A percentile compares a stretch with the other conserved stretches of the same genome.
These are phyloP conservation scores for Aspergillus bertholletiae DNA, from an alignment of 495 filamentous ascomycete genomes.

Conservation along the genomic window DNA sequence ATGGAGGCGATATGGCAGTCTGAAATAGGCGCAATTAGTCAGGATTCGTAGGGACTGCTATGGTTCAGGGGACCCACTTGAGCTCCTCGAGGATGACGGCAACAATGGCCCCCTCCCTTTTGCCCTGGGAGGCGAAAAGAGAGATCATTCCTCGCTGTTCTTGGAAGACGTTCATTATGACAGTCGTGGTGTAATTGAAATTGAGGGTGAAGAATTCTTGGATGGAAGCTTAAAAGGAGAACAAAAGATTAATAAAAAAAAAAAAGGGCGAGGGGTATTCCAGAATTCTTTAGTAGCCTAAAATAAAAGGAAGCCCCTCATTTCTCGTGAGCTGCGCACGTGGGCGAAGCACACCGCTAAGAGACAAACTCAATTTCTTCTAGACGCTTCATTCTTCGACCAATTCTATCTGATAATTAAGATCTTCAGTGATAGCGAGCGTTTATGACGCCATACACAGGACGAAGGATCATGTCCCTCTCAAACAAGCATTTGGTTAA, in stretches of 20 bases:
- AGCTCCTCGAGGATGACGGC: slow-evolving; percentile 7
- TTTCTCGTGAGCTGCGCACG: background rate
- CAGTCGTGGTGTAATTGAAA: background rate
- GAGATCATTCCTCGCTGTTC: slow-evolving; percentile 2
- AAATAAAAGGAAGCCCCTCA: background rate
- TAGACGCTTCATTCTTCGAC: background rate
- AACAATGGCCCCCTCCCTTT: background rate
- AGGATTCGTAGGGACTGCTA: background rate
- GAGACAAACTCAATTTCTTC: background rate
- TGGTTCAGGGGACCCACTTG: background rate
- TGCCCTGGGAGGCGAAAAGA: slow-evolving; percentile 1
- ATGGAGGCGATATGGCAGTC: slow-evolving; percentile 3
- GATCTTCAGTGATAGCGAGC: background rate
- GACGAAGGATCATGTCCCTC: background rate
- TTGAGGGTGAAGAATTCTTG: background rate
- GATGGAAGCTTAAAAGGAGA: background rate
- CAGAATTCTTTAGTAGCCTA: too few relatives aligned
- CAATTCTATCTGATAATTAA: background rate
- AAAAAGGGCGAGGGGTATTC: background rate
- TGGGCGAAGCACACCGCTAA: background rate
- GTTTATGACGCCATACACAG: background rate
- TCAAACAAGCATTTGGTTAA: background rate
- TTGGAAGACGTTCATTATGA: slow-evolving; percentile 11
- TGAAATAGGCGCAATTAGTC: background rate
- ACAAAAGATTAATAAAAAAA: background rate